Evolutionary conservation across 352 stramenopile genomes (phyloP).

Genomic region (Phytophthora gonapodyides): DNA sequence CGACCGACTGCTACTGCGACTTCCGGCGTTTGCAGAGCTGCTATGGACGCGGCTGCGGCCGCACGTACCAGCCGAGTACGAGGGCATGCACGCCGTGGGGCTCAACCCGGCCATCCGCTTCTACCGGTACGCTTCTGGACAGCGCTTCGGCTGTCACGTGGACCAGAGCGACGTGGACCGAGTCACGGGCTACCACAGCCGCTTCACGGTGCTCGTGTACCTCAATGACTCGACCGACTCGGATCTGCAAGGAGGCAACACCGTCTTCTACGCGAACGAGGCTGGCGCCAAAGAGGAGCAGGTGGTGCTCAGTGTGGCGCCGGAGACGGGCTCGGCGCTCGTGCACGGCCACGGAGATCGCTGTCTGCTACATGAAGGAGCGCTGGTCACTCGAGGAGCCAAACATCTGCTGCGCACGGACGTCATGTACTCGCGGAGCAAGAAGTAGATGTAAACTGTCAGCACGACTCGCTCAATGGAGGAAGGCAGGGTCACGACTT

Average conservation of each 20-base stretch:
- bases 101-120: conserved; percentile 79
- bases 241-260: conserved; percentile 63
- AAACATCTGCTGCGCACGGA: conserved; percentile 83
- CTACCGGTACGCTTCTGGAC: conserved; percentile 71
- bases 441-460: conserved; percentile 11
- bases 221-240: conserved; percentile 79
- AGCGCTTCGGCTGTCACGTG: conserved; percentile 84
- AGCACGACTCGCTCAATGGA: too few relatives aligned
- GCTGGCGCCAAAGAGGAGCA: conserved; percentile 44
- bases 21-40: conserved; percentile 65
- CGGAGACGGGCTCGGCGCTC: conserved; percentile 69
- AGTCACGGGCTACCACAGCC: conserved; percentile 68
- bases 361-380: conserved; percentile 80
- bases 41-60: conserved; percentile 68
- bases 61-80: conserved; percentile 60
- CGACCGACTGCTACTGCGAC: conserved; percentile 63
- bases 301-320: conserved; percentile 59
- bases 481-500: background rate
- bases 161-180: conserved; percentile 85
- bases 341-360: conserved; percentile 77
- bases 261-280: conserved; percentile 76
- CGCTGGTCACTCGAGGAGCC: conserved; percentile 54
- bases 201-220: conserved; percentile 85
- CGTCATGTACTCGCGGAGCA: conserved; percentile 73
- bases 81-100: conserved; percentile 65